Percentiles rank a stretch among this genome's conserved stretches.
These are phyloP conservation scores for Viola pubescens DNA, from an alignment of 441 rosid genomes.

Conservation along the genomic window DNA sequence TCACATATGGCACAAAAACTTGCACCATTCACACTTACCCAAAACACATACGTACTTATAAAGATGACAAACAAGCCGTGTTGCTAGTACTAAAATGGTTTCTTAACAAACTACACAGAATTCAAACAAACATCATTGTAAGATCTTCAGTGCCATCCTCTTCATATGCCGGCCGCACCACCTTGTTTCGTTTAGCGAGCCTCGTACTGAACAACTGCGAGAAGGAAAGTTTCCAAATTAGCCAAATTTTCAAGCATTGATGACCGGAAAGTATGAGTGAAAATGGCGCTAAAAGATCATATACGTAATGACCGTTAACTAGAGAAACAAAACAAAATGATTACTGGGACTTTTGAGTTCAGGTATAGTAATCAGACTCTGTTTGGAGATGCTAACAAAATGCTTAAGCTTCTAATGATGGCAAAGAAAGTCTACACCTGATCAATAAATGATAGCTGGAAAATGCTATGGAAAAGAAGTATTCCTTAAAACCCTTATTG, in stretches of 20 bases:
- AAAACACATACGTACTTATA: not conserved
- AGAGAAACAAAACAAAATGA: no score
- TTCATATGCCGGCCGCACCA: not conserved
- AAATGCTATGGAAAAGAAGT: no score
- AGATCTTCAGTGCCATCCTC: not conserved
- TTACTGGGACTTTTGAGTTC: no score
- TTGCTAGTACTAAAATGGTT: not conserved
- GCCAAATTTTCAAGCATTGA: not conserved
- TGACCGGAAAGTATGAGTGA: not conserved
- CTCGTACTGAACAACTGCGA: slow-evolving; percentile 45
- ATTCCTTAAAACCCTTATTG: no score
- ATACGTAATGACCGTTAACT: not conserved
- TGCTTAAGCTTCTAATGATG: not conserved
- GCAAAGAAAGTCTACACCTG: no score
- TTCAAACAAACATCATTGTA: not conserved
- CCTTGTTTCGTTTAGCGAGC: slow-evolving; percentile 27
- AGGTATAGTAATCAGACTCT: not conserved
- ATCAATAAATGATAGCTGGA: no score
- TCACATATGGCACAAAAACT: not conserved
- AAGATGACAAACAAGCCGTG: not conserved
- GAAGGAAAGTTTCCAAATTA: slow-evolving; percentile 2
- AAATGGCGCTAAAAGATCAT: not conserved
- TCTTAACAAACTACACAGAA: not conserved
- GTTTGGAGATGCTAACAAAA: not conserved
- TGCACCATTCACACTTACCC: not conserved